These are phyloP conservation scores for Kwoniella sp. DNA, from an alignment of 768 basidiomycete genomes.

Conservation along the genomic window DNA sequence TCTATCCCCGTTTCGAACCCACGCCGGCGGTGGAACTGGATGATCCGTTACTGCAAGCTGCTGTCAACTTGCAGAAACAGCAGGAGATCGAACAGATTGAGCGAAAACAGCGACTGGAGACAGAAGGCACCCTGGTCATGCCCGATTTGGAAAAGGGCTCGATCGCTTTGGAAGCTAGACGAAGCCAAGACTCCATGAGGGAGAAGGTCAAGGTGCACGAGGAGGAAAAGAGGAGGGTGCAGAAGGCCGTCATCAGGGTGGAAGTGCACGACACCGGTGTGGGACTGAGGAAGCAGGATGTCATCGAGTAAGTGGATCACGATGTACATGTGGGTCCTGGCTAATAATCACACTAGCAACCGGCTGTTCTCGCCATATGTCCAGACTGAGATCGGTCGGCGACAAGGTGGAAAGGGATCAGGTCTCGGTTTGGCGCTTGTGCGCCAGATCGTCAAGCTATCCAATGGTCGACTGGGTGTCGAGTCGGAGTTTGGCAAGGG, in stretches of 20 bases:
- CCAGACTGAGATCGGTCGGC: slow-evolving; percentile 53
- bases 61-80: slow-evolving; percentile 23
- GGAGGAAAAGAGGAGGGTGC: slow-evolving; percentile 19
- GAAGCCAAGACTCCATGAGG: slow-evolving; percentile 13
- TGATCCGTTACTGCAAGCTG: slow-evolving; percentile 35
- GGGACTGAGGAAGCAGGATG: slow-evolving; percentile 63
- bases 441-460: slow-evolving; percentile 70
- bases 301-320: slow-evolving; percentile 55
- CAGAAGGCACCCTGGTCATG: not conserved
- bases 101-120: not conserved
- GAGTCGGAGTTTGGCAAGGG: slow-evolving; percentile 56
- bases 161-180: slow-evolving; percentile 17
- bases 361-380: slow-evolving; percentile 50
- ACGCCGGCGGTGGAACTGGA: slow-evolving; percentile 32
- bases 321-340: not conserved
- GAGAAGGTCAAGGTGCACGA: slow-evolving; percentile 17
- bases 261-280: slow-evolving; percentile 72
- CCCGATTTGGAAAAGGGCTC: slow-evolving; percentile 39
- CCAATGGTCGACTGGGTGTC: slow-evolving; percentile 64
- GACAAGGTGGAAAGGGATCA: slow-evolving; percentile 59
- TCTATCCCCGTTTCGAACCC: slow-evolving; percentile 50
- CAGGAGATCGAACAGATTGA: slow-evolving; percentile 10
- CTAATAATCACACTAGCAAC: slow-evolving; percentile 19
- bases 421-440: slow-evolving; percentile 73
- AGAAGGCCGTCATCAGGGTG: slow-evolving; percentile 61